A percentile compares a stretch with the other conserved stretches of the same genome.
These are phyloP conservation scores for Microbotryomycetes sp. DNA, from an alignment of 1,284 basidiomycete genomes.

Conservation along the genomic window DNA sequence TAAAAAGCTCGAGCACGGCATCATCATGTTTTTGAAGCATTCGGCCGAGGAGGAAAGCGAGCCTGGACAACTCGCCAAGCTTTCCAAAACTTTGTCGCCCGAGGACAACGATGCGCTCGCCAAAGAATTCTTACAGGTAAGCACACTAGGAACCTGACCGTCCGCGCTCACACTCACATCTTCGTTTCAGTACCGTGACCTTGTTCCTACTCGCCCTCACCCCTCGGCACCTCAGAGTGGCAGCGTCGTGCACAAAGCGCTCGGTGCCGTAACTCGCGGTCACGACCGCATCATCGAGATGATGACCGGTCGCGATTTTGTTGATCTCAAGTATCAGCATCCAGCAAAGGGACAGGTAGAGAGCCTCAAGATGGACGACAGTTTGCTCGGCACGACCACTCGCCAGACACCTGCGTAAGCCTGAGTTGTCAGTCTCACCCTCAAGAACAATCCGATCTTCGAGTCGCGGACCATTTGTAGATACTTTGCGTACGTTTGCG, in stretches of 20 bases:
- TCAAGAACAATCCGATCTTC: too few relatives aligned
- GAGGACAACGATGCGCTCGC: conserved; percentile 31
- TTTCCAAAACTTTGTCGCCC: conserved; percentile 8
- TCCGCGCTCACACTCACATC: too few relatives aligned
- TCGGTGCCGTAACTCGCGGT: conserved; percentile 19
- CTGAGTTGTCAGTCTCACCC: too few relatives aligned
- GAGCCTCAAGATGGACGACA: neutral
- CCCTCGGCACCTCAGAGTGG: conserved; percentile 35
- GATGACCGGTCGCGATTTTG: conserved; percentile 2
- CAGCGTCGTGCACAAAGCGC: conserved; percentile 31
- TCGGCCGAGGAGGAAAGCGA: conserved; percentile 29
- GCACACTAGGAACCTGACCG: neutral
- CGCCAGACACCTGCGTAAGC: too few relatives aligned
- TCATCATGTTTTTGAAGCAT: conserved; percentile 32
- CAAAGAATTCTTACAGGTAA: conserved; percentile 29
- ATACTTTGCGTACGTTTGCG: too few relatives aligned
- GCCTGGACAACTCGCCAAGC: conserved; percentile 11
- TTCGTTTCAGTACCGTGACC: conserved; percentile 8
- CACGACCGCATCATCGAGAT: conserved; percentile 24
- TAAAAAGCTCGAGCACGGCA: conserved; percentile 26
- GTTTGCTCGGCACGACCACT: too few relatives aligned
- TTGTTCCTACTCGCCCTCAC: conserved; percentile 34
- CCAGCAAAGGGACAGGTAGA: neutral
- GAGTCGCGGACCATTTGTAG: too few relatives aligned
- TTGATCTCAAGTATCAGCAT: conserved; percentile 6